phyloP scores from a whole-genome alignment of 2,329 filamentous ascomycete species.

The Arthrobotrys iridis region DNA sequence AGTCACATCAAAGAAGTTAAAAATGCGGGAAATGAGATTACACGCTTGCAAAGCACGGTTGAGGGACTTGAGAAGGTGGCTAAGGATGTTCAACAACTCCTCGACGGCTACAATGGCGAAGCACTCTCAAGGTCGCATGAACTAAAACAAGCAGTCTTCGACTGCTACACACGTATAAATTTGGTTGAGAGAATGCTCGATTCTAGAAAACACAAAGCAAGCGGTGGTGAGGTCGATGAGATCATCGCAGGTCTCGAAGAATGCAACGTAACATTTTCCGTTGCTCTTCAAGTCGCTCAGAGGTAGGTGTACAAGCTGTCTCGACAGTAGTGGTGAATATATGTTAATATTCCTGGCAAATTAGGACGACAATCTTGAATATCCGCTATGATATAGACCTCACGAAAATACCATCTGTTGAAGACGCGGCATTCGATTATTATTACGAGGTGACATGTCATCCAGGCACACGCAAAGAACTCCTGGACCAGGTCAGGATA shows the following conservation, averaged over 20 bases:
- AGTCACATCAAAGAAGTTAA: too few relatives aligned
- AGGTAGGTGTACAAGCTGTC: conserved; percentile 55
- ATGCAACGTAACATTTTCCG: conserved; percentile 57
- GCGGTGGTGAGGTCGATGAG: conserved; percentile 57
- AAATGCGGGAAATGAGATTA: not conserved
- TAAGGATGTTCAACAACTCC: not conserved
- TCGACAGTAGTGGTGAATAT: not conserved
- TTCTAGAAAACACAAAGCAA: conserved; percentile 53
- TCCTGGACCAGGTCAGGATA: conserved; percentile 53
- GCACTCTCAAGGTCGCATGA: not conserved
- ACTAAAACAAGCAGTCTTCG: not conserved
- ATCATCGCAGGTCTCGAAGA: conserved; percentile 55
- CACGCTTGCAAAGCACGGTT: not conserved
- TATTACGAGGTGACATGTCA: conserved; percentile 55
- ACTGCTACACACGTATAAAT: not conserved
- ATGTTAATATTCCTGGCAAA: not conserved
- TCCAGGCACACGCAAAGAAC: conserved; percentile 55
- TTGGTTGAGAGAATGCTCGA: not conserved
- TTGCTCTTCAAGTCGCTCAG: conserved; percentile 59
- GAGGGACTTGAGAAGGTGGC: not conserved
- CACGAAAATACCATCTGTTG: conserved; percentile 15
- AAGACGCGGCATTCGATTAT: conserved; percentile 55
- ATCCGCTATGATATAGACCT: conserved; percentile 21
- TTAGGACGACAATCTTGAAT: not conserved
- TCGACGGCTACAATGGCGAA: not conserved